Evolutionary conservation across 2,329 filamentous ascomycete genomes (phyloP).

Genomic region (Cadophora sp.): DNA sequence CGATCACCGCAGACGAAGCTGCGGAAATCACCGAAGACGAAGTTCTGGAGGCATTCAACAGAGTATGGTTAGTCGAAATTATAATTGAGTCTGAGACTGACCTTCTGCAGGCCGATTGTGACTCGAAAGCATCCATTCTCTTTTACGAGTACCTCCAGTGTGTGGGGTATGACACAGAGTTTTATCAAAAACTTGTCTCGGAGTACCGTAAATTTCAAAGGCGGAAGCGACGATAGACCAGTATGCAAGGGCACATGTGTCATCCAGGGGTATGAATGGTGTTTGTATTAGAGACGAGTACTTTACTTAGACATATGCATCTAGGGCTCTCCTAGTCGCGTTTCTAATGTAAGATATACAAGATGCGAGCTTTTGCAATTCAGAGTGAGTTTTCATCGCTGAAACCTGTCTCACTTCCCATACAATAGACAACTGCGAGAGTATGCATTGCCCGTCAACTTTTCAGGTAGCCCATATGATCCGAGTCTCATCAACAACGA

Average conservation of each 20-base stretch:
- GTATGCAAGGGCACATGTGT: background rate
- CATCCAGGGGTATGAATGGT: background rate
- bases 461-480: too few species aligned
- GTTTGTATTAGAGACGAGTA: too few species aligned
- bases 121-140: background rate
- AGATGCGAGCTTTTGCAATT: too few species aligned
- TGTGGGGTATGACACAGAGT: conserved; percentile 13
- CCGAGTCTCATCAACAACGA: too few species aligned
- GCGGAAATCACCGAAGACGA: background rate
- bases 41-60: background rate
- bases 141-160: conserved; percentile 25
- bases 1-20: background rate
- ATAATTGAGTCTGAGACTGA: background rate
- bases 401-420: too few species aligned
- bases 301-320: too few species aligned
- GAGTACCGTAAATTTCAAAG: background rate
- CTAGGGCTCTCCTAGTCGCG: too few species aligned
- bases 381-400: too few species aligned
- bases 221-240: too few species aligned
- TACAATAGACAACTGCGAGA: too few species aligned
- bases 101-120: conserved; percentile 1
- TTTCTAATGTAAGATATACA: too few species aligned
- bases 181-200: conserved; percentile 17
- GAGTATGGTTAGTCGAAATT: background rate
- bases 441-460: too few species aligned